A percentile compares a stretch with the other conserved stretches of the same genome.
Conservation (phyloP, 768 basidiomycete genomes). For the Kwoniella dendrophila region DNA sequence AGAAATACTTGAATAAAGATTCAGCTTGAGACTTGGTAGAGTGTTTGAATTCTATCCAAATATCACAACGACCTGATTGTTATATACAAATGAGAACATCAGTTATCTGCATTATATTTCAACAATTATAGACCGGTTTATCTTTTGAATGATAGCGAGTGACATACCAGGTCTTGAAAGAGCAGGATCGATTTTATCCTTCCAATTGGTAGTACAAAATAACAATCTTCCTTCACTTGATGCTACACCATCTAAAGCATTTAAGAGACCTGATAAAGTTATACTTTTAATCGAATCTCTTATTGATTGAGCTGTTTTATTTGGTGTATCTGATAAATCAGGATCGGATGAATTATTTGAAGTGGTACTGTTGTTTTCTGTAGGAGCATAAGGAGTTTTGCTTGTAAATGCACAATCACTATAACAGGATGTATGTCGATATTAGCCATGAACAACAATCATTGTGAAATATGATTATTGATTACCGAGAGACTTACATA, state of each 20-base stretch:
- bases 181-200: constrained; percentile 6
- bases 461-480: not conserved
- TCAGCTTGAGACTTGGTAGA: constrained; percentile 67
- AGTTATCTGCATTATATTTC: not conserved
- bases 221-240: constrained; percentile 18
- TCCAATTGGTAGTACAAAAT: constrained; percentile 17
- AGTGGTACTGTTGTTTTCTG: not conserved
- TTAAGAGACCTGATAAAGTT: constrained; percentile 18
- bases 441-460: not conserved
- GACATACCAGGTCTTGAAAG: constrained; percentile 14
- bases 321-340: not conserved
- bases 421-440: not conserved
- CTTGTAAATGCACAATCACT: constrained; percentile 8
- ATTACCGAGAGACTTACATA: constrained; percentile 23
- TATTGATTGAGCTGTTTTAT: not conserved
- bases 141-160: not conserved
- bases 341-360: not conserved
- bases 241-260: constrained; percentile 24
- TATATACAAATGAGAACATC: not conserved
- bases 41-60: constrained; percentile 86
- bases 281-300: not conserved
- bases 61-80: constrained; percentile 69
- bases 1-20: constrained; percentile 36
- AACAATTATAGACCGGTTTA: not conserved
- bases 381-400: not conserved